phyloP scores from a whole-genome alignment of 805 yeast species.

The Allodekkera sacchari region DNA sequence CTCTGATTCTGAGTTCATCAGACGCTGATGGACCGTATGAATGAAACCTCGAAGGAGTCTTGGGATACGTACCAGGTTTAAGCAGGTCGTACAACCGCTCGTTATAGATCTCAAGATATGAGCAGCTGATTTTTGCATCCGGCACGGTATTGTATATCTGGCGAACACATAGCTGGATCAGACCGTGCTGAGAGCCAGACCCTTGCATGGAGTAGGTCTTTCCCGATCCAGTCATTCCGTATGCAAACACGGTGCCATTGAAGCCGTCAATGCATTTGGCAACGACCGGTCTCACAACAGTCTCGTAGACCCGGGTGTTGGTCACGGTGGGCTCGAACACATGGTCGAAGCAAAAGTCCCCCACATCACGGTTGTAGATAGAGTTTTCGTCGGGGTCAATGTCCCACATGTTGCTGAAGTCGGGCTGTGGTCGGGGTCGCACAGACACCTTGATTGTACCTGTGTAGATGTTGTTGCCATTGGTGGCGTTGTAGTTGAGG shows the following conservation, averaged over 20 bases:
- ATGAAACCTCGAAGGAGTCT: neutral
- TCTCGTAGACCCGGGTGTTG: slow-evolving; percentile 55
- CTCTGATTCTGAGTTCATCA: slow-evolving; percentile 68
- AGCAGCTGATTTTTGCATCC: slow-evolving; percentile 37
- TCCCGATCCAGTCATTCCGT: slow-evolving; percentile 93
- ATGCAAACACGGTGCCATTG: slow-evolving; percentile 87
- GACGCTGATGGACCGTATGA: neutral
- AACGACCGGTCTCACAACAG: slow-evolving; percentile 45
- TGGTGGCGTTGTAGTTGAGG: slow-evolving; percentile 1
- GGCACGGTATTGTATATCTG: slow-evolving; percentile 43
- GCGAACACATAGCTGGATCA: slow-evolving; percentile 59
- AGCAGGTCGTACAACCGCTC: slow-evolving; percentile 78
- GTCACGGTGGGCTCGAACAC: slow-evolving; percentile 54
- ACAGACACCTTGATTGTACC: slow-evolving; percentile 73
- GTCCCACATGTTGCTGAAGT: slow-evolving; percentile 30
- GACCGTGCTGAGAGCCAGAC: slow-evolving; percentile 50
- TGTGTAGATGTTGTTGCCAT: slow-evolving; percentile 30
- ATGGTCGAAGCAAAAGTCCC: slow-evolving; percentile 68
- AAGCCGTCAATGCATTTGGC: slow-evolving; percentile 59
- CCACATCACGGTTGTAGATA: slow-evolving; percentile 45
- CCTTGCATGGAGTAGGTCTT: slow-evolving; percentile 88
- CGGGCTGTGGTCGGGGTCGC: slow-evolving; percentile 56
- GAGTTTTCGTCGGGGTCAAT: slow-evolving; percentile 36
- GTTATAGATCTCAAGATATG: slow-evolving; percentile 82
- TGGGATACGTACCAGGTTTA: slow-evolving; percentile 25